Conservation (phyloP, 2,329 filamentous ascomycete species). For the Venturia oleaginea region DNA sequence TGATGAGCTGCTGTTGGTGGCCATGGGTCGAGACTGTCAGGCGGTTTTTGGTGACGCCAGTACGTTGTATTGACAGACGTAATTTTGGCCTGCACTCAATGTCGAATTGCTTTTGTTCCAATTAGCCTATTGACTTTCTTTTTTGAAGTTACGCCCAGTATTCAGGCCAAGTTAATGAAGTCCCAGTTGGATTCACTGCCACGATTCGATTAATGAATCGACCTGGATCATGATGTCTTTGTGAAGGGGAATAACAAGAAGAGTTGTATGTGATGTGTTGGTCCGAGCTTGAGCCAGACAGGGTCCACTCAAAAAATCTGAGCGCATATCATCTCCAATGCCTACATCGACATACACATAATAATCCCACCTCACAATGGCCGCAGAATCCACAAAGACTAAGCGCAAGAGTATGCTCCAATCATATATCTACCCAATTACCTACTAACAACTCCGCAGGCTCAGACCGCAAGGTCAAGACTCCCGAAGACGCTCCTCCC, state of each 20-base stretch:
- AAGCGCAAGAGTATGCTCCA: constrained; percentile 38
- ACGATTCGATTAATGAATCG: no score
- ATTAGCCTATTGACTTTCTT: no score
- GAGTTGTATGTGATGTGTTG: background rate
- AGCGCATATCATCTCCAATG: background rate
- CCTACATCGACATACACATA: background rate
- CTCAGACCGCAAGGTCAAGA: constrained; percentile 13
- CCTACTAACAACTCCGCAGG: constrained; percentile 15
- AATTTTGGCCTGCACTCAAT: no score
- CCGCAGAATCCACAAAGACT: background rate
- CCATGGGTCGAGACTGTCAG: background rate
- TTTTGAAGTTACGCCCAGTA: no score
- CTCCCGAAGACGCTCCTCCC: constrained; percentile 15
- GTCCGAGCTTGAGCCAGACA: background rate
- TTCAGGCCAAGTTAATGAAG: no score
- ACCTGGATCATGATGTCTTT: no score
- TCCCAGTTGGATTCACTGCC: no score
- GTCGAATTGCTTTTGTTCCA: no score
- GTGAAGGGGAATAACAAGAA: no score
- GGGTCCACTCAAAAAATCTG: background rate
- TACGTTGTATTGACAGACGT: background rate
- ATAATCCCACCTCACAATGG: background rate
- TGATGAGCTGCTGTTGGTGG: background rate
- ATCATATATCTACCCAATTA: background rate
- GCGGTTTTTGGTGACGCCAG: background rate